Conservation (phyloP, 495 filamentous ascomycete species). For the Haplographium delicatum region DNA sequence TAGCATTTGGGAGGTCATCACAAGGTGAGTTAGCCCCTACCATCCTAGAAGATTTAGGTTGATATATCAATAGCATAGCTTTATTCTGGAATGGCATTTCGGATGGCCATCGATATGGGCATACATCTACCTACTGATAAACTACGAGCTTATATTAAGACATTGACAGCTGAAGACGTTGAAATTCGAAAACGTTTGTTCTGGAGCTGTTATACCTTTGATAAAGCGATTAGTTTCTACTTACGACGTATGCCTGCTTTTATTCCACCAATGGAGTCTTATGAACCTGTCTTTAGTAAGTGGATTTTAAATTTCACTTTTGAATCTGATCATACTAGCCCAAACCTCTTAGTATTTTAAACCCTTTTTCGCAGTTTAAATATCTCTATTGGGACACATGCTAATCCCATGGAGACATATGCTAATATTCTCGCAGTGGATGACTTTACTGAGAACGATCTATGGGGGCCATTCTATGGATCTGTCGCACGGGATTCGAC, state of each 20-base stretch:
- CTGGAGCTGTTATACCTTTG: slow-evolving; percentile 29
- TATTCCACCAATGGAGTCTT: background rate
- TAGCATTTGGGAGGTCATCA: background rate
- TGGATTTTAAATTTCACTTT: background rate
- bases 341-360: too few relatives aligned
- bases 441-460: background rate
- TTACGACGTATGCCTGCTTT: slow-evolving; percentile 23
- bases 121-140: background rate
- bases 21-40: too few relatives aligned
- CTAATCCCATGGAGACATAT: too few relatives aligned
- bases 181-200: slow-evolving; percentile 29
- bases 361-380: too few relatives aligned
- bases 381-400: too few relatives aligned
- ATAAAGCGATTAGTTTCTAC: slow-evolving; percentile 29
- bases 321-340: background rate
- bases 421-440: too few relatives aligned
- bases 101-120: slow-evolving; percentile 18
- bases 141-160: background rate
- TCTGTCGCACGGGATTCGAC: background rate
- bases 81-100: slow-evolving; percentile 32
- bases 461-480: background rate
- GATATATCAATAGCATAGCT: slow-evolving; percentile 29
- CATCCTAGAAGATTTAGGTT: too few relatives aligned
- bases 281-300: background rate
- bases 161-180: slow-evolving; percentile 22